These are phyloP conservation scores for Aspergillus clavatus DNA, from an alignment of 2,329 filamentous ascomycete genomes.

Conservation along the genomic window DNA sequence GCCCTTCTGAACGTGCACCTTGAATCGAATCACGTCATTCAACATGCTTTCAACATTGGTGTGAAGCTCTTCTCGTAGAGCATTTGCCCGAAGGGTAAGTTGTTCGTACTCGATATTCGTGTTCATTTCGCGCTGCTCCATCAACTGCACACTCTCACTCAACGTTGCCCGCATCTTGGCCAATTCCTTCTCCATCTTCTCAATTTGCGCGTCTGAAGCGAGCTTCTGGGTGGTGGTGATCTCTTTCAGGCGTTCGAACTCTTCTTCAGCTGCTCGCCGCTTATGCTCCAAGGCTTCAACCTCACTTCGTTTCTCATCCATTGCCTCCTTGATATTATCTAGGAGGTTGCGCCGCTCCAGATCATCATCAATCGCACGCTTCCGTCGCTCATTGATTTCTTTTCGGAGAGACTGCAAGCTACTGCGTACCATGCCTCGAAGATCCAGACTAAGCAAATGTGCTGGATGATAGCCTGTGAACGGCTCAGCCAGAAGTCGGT, in stretches of 20 bases:
- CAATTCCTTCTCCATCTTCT: constrained; percentile 98
- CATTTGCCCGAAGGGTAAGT: constrained; percentile 74
- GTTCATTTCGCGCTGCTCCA: constrained; percentile 95
- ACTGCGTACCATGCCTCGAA: constrained; percentile 75
- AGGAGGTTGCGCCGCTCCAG: constrained; percentile 92
- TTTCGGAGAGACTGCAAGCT: constrained; percentile 75
- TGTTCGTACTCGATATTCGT: constrained; percentile 96
- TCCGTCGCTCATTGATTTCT: constrained; percentile 85
- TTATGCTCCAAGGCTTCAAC: constrained; percentile 88
- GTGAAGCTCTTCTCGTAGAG: constrained; percentile 93
- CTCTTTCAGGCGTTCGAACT: constrained; percentile 92
- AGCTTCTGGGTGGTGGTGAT: constrained; percentile 81
- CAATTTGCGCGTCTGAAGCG: constrained; percentile 86
- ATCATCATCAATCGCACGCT: constrained; percentile 77
- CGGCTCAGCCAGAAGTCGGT: constrained; percentile 75
- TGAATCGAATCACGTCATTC: constrained; percentile 97
- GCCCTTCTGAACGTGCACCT: constrained; percentile 89
- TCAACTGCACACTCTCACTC: constrained; percentile 78
- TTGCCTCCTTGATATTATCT: constrained; percentile 91
- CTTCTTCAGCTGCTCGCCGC: constrained; percentile 81
- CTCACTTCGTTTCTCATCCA: constrained; percentile 90
- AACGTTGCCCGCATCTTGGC: constrained; percentile 82
- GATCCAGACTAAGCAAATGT: constrained; percentile 82
- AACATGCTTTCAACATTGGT: constrained; percentile 94
- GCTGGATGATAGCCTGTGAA: constrained; percentile 84